Evolutionary conservation across 148 eudicot species (phyloP), one percentile per base, ranked within the genome.

Genomic region (Heliamphora exappendiculata): DNA sequence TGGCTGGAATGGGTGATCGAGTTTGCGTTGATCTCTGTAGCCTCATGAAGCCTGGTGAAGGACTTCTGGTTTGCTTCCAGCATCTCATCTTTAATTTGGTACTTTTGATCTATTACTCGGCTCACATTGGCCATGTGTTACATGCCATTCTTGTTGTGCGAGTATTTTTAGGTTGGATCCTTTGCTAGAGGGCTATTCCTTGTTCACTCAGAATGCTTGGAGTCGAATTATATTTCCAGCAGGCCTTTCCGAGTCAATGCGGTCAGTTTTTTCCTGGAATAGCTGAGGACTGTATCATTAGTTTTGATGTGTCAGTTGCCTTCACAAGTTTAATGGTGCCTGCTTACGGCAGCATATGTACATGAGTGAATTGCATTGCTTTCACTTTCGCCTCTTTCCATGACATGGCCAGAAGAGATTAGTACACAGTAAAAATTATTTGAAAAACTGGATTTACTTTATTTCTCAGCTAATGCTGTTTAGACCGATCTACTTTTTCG

Each of bases 201-300:
- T 77, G 96, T 94, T 78, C 98, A 94, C 79, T 94, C 98, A 16
- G 98, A 94, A 75, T 94, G 97, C 92, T 83, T 90, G 53, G 98
- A 94, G 82, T 84, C 98, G 31, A 89, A 89, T 85, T 94, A 94
- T 82, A 91, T 94, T 64, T 88, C 98, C 67, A 94, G 97, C 87
- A 85, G 97, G 78, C 98, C 98, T 75, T 94, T 94, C 81, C 89
- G 98, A 76, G 96, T 94, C 80, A 94, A 94, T 78, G 98, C 97
- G 65, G 98, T 94, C 76, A 86, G 94, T 83, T 75, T 50, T 75
- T 54, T 11, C 22, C 53, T 54, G 44, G 24, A 55, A 12, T 70
- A 67, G 37, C 63, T 39, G 29, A 41, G 63, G 10, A 9, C 66
- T 33, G 8, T 49, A 16, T 17, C 33, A 24, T 47, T 60, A 37